Percentiles rank a stretch among this genome's conserved stretches.
Evolutionary conservation across 495 filamentous ascomycete genomes (phyloP).

Genomic region (Staphylotrichum tortipilum): DNA sequence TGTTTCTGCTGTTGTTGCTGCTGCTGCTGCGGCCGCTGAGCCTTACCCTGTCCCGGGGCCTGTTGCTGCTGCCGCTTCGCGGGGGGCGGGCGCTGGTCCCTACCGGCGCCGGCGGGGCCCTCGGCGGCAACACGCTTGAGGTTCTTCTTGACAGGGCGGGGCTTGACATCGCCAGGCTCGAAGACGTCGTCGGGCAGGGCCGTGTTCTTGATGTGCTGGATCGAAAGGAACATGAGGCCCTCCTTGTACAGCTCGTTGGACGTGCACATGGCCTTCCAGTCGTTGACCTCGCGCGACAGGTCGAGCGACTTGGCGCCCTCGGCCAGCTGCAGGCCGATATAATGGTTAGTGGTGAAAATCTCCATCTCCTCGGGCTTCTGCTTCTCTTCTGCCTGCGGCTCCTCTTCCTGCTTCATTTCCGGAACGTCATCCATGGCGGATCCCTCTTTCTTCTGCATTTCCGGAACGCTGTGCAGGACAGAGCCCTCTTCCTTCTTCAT

Average conservation of each 20-base stretch:
- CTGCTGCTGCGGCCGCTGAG: neutral
- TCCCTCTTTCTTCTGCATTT: conserved; percentile 11
- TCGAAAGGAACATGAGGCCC: conserved; percentile 51
- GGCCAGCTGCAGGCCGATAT: conserved; percentile 27
- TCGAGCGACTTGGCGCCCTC: conserved; percentile 51
- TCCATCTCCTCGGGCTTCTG: conserved; percentile 10
- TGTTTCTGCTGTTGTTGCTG: neutral
- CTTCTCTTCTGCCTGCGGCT: conserved; percentile 19
- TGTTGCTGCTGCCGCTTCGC: conserved; percentile 5
- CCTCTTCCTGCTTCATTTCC: conserved; percentile 13
- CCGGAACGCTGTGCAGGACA: conserved; percentile 18
- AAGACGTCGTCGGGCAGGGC: conserved; percentile 88
- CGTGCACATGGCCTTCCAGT: conserved; percentile 64
- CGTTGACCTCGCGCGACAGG: conserved; percentile 61
- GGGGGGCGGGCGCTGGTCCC: neutral
- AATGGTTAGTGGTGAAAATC: conserved; percentile 28
- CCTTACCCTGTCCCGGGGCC: neutral
- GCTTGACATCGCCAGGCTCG: conserved; percentile 65
- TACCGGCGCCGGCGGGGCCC: conserved; percentile 4
- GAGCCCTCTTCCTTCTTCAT: conserved; percentile 10
- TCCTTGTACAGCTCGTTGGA: conserved; percentile 56
- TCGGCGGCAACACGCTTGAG: conserved; percentile 24
- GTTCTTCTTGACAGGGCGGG: conserved; percentile 50
- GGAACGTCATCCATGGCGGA: conserved; percentile 19
- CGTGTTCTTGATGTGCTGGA: conserved; percentile 70